Base-by-base conservation (phyloP, 1,139 yeast genomes). In the Diutina rugosa region DNA sequence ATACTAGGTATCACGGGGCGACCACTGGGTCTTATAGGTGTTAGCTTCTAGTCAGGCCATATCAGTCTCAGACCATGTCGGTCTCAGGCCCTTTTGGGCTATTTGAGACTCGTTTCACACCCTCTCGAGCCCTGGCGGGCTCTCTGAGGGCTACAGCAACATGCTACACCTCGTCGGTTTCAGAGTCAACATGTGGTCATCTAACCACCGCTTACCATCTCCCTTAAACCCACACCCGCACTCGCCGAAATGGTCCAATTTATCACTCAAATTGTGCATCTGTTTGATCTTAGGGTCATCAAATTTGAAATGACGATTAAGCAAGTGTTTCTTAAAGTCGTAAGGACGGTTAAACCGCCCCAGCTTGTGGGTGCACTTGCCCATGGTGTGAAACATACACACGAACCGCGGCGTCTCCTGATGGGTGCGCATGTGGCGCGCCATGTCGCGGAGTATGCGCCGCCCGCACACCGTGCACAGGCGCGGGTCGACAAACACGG, bases 371-470 rank as follows among this genome's bases (percentile, higher is more conserved):
- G 77, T 72, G 64, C 90, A 84, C 56, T 71, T 70, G 21, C 70
- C 71, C 57, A 78, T 72, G 26, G 88, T 86, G 16, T 49, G 32
- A 63, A 76, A 84, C 30, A 81, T 74, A 65, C 90, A 84, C 48
- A 69, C 73, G 64, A 84, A 84, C 56, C 89, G 69, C 3, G 85
- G 75, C 18, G 77, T 78, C 14, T 72, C 68, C 63, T 81, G 84
- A 66, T 84, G 90, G 0, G 85, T 84, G 58, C 89, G 68, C 73
- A 81, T 70, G 63, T 84, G 90, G 54, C 90, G 70, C 0, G 85
- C 76, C 74, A 84, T 74, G 65, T 84, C 90, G 59, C 90, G 71
- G 16, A 80, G 73, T 57, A 84, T 81, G 57, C 73, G 68, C 61
- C 80, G 81, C 26, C 80, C 78, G 67, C 90, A 84, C n/a, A 81